Percentiles rank a stretch among this genome's conserved stretches.
phyloP scores from a whole-genome alignment of 352 stramenopile species.

The Pythium vanterpoolii region DNA sequence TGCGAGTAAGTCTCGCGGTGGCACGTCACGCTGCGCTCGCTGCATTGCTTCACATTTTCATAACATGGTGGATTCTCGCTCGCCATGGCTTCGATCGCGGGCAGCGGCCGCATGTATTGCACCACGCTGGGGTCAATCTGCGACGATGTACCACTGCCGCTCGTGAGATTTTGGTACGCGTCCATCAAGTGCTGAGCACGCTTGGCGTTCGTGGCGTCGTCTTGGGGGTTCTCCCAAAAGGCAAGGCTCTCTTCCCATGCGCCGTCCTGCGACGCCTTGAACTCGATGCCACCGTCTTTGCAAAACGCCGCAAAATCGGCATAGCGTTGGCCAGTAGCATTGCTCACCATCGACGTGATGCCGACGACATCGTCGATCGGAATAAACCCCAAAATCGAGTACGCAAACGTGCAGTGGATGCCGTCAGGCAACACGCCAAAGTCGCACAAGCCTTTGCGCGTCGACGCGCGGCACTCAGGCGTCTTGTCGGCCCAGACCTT shows the following conservation, averaged over 20 bases:
- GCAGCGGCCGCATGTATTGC: slow-evolving; percentile 24
- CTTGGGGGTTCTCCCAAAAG: slow-evolving; percentile 32
- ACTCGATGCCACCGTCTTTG: slow-evolving; percentile 24
- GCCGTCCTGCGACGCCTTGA: slow-evolving; percentile 19
- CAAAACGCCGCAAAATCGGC: slow-evolving; percentile 31
- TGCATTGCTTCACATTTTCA: slow-evolving; percentile 28
- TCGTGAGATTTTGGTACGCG: slow-evolving; percentile 24
- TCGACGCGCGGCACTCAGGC: slow-evolving; percentile 14
- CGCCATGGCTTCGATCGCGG: slow-evolving; percentile 21
- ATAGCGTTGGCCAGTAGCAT: slow-evolving; percentile 14
- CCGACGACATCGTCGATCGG: slow-evolving; percentile 36
- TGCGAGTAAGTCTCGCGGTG: slow-evolving; percentile 25
- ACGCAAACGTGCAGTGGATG: slow-evolving; percentile 32
- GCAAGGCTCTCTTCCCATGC: slow-evolving; percentile 15
- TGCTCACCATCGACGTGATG: slow-evolving; percentile 31
- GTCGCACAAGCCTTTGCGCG: slow-evolving; percentile 24
- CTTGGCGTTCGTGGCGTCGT: slow-evolving; percentile 19
- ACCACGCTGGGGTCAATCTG: slow-evolving; percentile 14
- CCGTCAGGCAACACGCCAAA: slow-evolving; percentile 27
- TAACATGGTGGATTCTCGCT: slow-evolving; percentile 33
- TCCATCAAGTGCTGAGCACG: slow-evolving; percentile 23
- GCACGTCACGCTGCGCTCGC: slow-evolving; percentile 2
- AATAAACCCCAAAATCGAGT: slow-evolving; percentile 32
- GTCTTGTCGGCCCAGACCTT: slow-evolving; percentile 39
- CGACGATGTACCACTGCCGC: not conserved